phyloP scores from a whole-genome alignment of 1,284 basidiomycete species.

The Ganoderma sinense region DNA sequence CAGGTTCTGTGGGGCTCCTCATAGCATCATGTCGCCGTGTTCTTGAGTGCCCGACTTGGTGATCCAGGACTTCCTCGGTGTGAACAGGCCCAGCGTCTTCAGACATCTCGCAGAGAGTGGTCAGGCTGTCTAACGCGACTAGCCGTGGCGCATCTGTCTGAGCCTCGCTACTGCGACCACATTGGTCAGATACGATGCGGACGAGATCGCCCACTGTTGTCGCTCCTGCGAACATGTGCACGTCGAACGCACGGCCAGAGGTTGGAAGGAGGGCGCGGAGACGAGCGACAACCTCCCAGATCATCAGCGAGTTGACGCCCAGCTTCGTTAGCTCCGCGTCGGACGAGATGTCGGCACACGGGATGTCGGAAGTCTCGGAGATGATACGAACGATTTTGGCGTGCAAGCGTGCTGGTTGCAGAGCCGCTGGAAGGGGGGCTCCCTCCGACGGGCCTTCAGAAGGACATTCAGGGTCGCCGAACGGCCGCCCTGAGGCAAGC shows the following conservation, averaged over 20 bases:
- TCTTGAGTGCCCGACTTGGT: slow-evolving; percentile 32
- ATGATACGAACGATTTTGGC: slow-evolving; percentile 39
- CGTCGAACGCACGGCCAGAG: slow-evolving; percentile 37
- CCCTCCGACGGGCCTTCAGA: neutral
- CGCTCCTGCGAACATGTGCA: slow-evolving; percentile 46
- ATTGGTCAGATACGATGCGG: slow-evolving; percentile 40
- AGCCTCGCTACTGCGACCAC: neutral
- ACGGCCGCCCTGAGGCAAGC: slow-evolving; percentile 34
- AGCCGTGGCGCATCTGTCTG: slow-evolving; percentile 3
- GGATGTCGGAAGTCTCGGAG: slow-evolving; percentile 52
- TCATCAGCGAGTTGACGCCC: slow-evolving; percentile 65
- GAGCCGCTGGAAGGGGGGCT: neutral
- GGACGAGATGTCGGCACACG: slow-evolving; percentile 37
- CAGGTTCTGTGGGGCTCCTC: slow-evolving; percentile 52
- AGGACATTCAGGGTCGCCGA: slow-evolving; percentile 43
- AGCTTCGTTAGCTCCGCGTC: slow-evolving; percentile 51
- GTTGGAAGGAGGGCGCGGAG: slow-evolving; percentile 45
- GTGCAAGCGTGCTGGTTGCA: neutral
- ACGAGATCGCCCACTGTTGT: slow-evolving; percentile 42
- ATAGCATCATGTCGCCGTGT: slow-evolving; percentile 44
- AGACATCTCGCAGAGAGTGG: slow-evolving; percentile 26
- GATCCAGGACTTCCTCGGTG: slow-evolving; percentile 52
- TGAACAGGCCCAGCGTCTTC: slow-evolving; percentile 50
- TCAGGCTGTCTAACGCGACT: slow-evolving; percentile 28
- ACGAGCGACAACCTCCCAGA: slow-evolving; percentile 55